Conservation (phyloP, 2,329 filamentous ascomycete genomes). For the Ceratocystis alfenasii region DNA sequence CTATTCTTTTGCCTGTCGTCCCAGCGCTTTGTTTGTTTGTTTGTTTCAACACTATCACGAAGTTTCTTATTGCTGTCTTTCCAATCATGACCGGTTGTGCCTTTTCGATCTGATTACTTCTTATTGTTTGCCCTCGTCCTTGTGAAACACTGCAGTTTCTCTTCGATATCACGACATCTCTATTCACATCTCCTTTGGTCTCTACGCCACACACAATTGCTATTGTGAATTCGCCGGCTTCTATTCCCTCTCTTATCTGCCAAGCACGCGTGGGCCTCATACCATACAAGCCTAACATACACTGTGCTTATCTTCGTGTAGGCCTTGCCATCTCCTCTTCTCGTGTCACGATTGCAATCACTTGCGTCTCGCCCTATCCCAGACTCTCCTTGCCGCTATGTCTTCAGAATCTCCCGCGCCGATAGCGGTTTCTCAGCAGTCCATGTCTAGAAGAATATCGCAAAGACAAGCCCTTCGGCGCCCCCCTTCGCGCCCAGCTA, state of each 20-base stretch:
- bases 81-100: neutral
- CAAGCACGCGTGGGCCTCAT: neutral
- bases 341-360: neutral
- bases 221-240: no score
- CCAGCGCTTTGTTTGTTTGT: neutral
- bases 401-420: slow-evolving; percentile 34
- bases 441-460: slow-evolving; percentile 39
- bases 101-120: neutral
- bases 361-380: neutral
- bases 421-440: slow-evolving; percentile 32
- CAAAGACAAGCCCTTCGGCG: slow-evolving; percentile 44
- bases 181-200: no score
- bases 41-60: neutral
- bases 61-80: neutral
- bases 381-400: neutral
- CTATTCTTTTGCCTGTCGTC: neutral
- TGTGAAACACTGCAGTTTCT: neutral
- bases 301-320: neutral
- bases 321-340: neutral
- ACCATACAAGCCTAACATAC: no score
- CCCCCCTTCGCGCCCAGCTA: slow-evolving; percentile 36
- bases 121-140: neutral
- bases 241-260: neutral
- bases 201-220: no score
- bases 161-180: neutral